Base-by-base conservation (phyloP, 495 filamentous ascomycete genomes). In the Cudoniella acicularis region DNA sequence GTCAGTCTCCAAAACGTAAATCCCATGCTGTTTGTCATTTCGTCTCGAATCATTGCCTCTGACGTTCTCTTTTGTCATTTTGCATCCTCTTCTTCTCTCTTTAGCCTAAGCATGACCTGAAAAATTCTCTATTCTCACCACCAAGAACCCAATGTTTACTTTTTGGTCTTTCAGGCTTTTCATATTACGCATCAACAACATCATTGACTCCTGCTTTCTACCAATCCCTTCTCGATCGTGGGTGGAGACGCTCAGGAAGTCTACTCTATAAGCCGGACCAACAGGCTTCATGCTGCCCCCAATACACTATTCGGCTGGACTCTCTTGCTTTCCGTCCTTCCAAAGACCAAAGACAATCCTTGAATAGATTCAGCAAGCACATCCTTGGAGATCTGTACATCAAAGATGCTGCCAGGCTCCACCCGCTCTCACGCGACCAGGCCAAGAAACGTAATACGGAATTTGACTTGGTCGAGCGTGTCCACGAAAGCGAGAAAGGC, bases 241-340 rank as follows among this genome's bases (percentile, higher is more conserved):
- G 91, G 62, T 98, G 92, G 92, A 84, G 94, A 73, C 81, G 94
- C 74, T 97, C 84, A 52, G 80, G 73, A 9, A 83, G 77, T n/a
- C 76, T 93, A n/a, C 81, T 96, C 63, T 98, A 98, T 77, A 91
- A 94, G 64, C 94, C 91, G 54, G 91, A 98, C 71, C 83, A 87
- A 65, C 80, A 74, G 47, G 74, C 84, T 55, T 89, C 91, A 56
- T 98, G 94, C 67, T 98, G 94, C 69, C 91, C 92, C n/a, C 91
- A 96, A 61, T 96, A 98, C 70, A 95, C 92, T 1, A 85, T 98
- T 62, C 86, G 94, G 53, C 79, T 97, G 48, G 86, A 93, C 68
- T 87, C 86, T 4, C 70, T 77, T 10, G 74, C 76, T 40, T 94
- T 89, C 72, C 83, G 84, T 64, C 73, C 93, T 46, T 78, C 83